Evolutionary conservation across 805 yeast genomes (phyloP).

Genomic region (Lipomyces chichibuensis): DNA sequence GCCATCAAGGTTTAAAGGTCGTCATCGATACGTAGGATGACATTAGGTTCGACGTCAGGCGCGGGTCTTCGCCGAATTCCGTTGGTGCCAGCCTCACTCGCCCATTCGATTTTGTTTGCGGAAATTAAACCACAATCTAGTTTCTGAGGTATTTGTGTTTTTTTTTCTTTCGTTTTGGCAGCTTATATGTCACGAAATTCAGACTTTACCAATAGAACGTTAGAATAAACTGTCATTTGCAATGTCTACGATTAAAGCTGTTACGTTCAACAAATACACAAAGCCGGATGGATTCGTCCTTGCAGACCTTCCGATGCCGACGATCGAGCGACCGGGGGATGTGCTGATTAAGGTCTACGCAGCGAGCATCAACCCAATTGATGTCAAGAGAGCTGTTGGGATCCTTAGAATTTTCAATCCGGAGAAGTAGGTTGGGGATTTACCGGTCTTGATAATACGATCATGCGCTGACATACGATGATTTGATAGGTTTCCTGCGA

Average conservation of each 20-base stretch:
- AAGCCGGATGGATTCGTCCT: constrained; percentile 18
- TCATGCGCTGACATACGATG: neutral
- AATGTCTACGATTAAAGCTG: constrained; percentile 15
- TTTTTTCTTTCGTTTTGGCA: neutral
- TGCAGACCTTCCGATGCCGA: constrained; percentile 24
- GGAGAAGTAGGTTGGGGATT: constrained; percentile 14
- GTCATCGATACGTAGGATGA: too few species aligned
- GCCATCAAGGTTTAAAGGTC: too few species aligned
- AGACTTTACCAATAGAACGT: neutral
- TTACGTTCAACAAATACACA: constrained; percentile 13
- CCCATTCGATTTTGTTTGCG: too few species aligned
- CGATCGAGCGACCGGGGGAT: constrained; percentile 29
- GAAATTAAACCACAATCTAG: neutral
- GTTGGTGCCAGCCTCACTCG: too few species aligned
- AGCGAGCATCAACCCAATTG: constrained; percentile 35
- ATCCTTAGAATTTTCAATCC: constrained; percentile 14
- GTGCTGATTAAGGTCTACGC: constrained; percentile 34
- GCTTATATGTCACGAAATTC: too few species aligned
- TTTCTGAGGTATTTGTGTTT: neutral
- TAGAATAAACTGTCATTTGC: neutral
- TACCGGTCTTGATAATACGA: neutral
- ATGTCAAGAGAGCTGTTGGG: constrained; percentile 32
- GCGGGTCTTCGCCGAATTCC: too few species aligned
- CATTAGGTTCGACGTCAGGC: too few species aligned
- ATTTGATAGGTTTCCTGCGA: constrained; percentile 25